A percentile compares a stretch with the other conserved stretches of the same genome.
These are phyloP conservation scores for Daldinia sp. DNA, from an alignment of 2,329 filamentous ascomycete genomes.

Conservation along the genomic window DNA sequence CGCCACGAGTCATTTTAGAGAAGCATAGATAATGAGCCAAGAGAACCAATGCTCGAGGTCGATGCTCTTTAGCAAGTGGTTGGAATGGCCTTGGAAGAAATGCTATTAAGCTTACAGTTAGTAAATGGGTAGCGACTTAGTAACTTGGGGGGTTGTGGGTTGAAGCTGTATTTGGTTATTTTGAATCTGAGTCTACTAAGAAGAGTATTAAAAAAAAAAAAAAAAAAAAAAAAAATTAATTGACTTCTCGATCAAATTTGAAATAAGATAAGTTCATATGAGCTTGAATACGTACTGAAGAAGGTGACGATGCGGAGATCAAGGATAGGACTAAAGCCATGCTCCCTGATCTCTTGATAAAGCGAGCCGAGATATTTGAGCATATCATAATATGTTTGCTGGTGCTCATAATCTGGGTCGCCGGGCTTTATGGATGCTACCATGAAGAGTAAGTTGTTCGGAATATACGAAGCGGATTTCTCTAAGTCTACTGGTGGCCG, in stretches of 20 bases:
- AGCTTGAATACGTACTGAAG: conserved; percentile 48
- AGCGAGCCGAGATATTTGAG: conserved; percentile 61
- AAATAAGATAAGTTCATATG: neutral
- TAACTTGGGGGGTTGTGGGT: neutral
- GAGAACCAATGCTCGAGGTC: conserved; percentile 59
- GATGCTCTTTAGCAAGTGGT: conserved; percentile 51
- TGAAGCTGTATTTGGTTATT: too few relatives aligned
- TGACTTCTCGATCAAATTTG: neutral
- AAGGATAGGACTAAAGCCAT: conserved; percentile 56
- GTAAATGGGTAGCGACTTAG: neutral
- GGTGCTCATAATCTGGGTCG: conserved; percentile 53
- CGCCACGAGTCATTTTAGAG: conserved; percentile 51
- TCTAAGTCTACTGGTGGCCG: conserved; percentile 59
- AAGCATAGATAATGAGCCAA: conserved; percentile 63
- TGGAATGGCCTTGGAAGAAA: conserved; percentile 57
- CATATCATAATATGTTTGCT: conserved; percentile 55
- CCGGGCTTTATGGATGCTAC: conserved; percentile 53
- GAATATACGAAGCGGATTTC: conserved; percentile 52
- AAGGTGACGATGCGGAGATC: conserved; percentile 61
- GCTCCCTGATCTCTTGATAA: conserved; percentile 56
- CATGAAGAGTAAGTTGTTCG: conserved; percentile 60
- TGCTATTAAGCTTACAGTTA: conserved; percentile 36
- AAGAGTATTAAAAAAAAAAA: too few relatives aligned
- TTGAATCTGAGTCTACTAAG: too few relatives aligned
- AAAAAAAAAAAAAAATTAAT: neutral